Evolutionary conservation across 495 filamentous ascomycete species (phyloP).

Genomic region (Penicillium alfredii): DNA sequence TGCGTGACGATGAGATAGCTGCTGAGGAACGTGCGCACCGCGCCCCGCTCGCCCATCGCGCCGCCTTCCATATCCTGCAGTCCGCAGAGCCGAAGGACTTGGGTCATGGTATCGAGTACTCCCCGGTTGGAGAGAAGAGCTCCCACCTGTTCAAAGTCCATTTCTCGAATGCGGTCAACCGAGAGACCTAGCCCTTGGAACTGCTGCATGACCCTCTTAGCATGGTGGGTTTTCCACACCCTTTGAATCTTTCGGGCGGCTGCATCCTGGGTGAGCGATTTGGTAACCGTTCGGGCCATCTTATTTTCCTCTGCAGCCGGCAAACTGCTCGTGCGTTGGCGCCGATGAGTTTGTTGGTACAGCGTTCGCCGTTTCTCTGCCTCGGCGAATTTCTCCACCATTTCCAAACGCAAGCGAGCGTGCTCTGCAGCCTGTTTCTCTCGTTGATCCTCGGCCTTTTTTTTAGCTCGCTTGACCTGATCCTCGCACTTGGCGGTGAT

Average conservation of each 20-base stretch:
- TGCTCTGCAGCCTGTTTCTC: constrained; percentile 86
- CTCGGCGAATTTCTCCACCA: constrained; percentile 85
- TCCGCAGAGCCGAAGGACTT: constrained; percentile 69
- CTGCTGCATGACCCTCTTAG: constrained; percentile 54
- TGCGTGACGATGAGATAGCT: constrained; percentile 91
- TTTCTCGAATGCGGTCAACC: constrained; percentile 65
- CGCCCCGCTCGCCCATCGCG: constrained; percentile 66
- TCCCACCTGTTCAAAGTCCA: constrained; percentile 77
- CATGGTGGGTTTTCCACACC: constrained; percentile 62
- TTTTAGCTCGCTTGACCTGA: constrained; percentile 91
- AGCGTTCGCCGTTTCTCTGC: constrained; percentile 64
- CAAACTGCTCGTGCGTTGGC: constrained; percentile 59
- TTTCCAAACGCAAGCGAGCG: constrained; percentile 64
- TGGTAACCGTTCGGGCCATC: constrained; percentile 31
- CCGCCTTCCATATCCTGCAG: constrained; percentile 65
- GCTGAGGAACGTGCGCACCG: constrained; percentile 84
- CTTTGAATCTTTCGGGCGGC: constrained; percentile 72
- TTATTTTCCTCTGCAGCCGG: constrained; percentile 55
- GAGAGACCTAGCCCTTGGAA: constrained; percentile 68
- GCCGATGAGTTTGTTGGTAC: constrained; percentile 51
- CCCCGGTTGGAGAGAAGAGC: constrained; percentile 67
- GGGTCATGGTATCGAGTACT: constrained; percentile 63
- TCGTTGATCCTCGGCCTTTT: constrained; percentile 84
- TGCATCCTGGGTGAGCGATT: constrained; percentile 52
- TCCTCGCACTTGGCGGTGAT: constrained; percentile 92